Conservation (phyloP, 805 yeast genomes). For the Yarrowia sp. region DNA sequence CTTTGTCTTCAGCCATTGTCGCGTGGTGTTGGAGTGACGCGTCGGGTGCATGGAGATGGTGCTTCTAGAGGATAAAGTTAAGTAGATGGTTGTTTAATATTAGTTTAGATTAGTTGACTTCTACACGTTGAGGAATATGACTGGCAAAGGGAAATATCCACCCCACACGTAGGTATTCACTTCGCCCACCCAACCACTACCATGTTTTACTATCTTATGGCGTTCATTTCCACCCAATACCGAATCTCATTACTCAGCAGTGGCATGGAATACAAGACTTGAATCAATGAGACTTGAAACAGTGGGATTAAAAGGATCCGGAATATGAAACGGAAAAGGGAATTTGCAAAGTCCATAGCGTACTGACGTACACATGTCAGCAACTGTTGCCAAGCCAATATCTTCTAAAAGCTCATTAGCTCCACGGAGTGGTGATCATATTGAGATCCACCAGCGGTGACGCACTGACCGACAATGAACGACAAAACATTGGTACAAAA, state of each 20-base stretch:
- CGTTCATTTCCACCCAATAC: too few species aligned
- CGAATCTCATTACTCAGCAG: too few species aligned
- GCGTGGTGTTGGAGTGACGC: not conserved
- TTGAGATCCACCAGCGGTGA: not conserved
- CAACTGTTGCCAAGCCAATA: not conserved
- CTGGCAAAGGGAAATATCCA: too few species aligned
- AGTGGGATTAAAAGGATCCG: not conserved
- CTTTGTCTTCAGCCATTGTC: conserved; percentile 14
- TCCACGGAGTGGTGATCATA: conserved; percentile 1
- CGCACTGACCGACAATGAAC: too few species aligned
- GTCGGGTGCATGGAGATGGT: not conserved
- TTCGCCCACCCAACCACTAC: too few species aligned
- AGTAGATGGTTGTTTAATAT: not conserved
- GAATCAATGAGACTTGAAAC: not conserved
- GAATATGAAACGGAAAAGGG: conserved; percentile 1
- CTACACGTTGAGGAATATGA: too few species aligned
- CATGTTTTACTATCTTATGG: too few species aligned
- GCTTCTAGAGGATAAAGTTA: not conserved
- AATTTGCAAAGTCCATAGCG: not conserved
- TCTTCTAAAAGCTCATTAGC: not conserved
- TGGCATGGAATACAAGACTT: too few species aligned
- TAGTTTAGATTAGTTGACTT: not conserved
- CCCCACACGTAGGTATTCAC: too few species aligned
- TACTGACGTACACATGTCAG: not conserved
- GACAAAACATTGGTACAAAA: too few species aligned